Evolutionary conservation across 208 protist genomes (phyloP).

Genomic region (Leishmania guyanensis): DNA sequence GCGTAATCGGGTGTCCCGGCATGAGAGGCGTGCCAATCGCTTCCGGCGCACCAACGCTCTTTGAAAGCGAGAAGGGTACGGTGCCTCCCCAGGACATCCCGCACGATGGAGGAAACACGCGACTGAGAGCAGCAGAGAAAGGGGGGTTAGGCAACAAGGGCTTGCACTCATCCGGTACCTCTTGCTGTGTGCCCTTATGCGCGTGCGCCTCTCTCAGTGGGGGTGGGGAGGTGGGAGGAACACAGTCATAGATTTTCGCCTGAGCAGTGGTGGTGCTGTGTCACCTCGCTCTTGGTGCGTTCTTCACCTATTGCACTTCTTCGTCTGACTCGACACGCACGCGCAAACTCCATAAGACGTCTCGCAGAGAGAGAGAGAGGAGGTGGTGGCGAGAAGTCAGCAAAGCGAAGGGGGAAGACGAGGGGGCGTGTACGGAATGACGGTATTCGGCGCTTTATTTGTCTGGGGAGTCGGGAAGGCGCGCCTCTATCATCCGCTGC

Average conservation of each 20-base stretch:
- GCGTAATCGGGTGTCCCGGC: constrained; percentile 13
- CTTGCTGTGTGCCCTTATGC: neutral
- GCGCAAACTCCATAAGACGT: neutral
- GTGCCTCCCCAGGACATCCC: neutral
- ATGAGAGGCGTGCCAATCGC: constrained; percentile 36
- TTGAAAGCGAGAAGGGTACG: constrained; percentile 6
- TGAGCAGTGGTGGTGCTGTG: neutral
- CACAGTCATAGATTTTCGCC: neutral
- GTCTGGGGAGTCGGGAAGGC: neutral
- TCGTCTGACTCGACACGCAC: neutral
- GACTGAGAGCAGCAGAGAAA: neutral
- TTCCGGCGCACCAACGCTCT: constrained; percentile 37
- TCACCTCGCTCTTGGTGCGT: neutral
- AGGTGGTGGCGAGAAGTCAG: neutral
- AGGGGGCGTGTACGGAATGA: neutral
- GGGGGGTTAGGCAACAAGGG: neutral
- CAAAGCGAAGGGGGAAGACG: neutral
- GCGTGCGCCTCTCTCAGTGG: neutral
- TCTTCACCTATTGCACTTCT: neutral
- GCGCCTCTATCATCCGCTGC: neutral
- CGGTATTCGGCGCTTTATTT: neutral
- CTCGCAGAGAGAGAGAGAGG: neutral
- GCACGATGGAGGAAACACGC: neutral
- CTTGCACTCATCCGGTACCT: neutral
- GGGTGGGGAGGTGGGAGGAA: neutral